Conservation (phyloP, 2,329 filamentous ascomycete genomes). For the Curvularia lunata region DNA sequence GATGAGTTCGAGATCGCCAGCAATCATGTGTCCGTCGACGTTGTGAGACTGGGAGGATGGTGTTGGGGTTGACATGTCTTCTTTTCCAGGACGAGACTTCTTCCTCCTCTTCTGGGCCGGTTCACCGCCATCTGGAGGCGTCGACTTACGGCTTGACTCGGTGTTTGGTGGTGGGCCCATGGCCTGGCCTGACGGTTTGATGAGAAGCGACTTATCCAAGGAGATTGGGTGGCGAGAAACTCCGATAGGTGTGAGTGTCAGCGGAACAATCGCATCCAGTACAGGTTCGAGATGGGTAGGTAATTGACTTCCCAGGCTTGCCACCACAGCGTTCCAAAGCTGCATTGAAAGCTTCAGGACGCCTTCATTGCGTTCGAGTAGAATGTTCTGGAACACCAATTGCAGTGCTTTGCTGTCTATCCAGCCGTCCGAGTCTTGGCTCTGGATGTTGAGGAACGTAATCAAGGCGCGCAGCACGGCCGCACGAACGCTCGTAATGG, state of each 20-base stretch:
- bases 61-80: constrained; percentile 58
- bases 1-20: constrained; percentile 93
- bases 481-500: constrained; percentile 92
- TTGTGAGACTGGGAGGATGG: constrained; percentile 75
- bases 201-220: constrained; percentile 88
- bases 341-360: constrained; percentile 84
- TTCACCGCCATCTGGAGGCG: constrained; percentile 47
- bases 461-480: constrained; percentile 91
- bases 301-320: constrained; percentile 70
- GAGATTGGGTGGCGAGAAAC: constrained; percentile 88
- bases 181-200: constrained; percentile 88
- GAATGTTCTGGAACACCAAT: constrained; percentile 90
- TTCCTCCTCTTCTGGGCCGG: constrained; percentile 78
- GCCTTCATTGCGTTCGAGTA: constrained; percentile 87
- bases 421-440: constrained; percentile 83
- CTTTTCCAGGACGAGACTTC: constrained; percentile 79
- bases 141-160: constrained; percentile 37
- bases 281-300: constrained; percentile 76
- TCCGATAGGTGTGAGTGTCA: constrained; percentile 89
- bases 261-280: constrained; percentile 78
- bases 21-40: constrained; percentile 97
- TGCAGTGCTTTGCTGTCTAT: constrained; percentile 87
- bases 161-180: constrained; percentile 63
- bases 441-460: constrained; percentile 89
- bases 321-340: constrained; percentile 82